These are phyloP conservation scores for Monosporascus cannonballus DNA, from an alignment of 2,329 filamentous ascomycete genomes.

Conservation along the genomic window DNA sequence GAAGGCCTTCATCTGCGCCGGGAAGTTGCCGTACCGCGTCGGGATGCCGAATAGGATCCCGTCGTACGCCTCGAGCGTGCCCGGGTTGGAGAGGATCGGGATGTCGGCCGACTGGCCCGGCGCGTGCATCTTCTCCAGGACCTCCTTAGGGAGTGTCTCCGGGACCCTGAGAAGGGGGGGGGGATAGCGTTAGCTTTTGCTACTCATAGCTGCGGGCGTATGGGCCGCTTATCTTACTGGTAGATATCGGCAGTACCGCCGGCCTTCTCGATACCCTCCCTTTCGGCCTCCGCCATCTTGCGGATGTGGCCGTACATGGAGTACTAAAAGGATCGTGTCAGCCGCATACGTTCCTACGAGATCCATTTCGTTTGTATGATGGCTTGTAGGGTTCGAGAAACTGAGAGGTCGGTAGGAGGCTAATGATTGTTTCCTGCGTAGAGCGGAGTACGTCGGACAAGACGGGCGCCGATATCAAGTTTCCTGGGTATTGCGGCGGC, in stretches of 20 bases:
- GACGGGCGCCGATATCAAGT: too few species aligned
- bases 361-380: conserved; percentile 9
- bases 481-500: too few species aligned
- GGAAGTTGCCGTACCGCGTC: conserved; percentile 95
- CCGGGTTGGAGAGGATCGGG: conserved; percentile 53
- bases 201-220: too few species aligned
- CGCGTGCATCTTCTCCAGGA: conserved; percentile 87
- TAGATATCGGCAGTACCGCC: conserved; percentile 77
- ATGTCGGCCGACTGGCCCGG: conserved; percentile 66
- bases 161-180: conserved; percentile 47
- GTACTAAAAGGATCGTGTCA: conserved; percentile 51
- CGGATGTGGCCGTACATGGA: conserved; percentile 91
- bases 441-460: too few species aligned
- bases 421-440: too few species aligned
- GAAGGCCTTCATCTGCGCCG: conserved; percentile 88
- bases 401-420: neutral
- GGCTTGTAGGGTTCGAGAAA: neutral
- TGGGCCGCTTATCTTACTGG: conserved; percentile 50
- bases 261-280: conserved; percentile 80
- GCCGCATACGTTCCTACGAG: conserved; percentile 1
- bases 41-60: conserved; percentile 91
- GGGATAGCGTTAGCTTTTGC: neutral
- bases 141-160: conserved; percentile 81
- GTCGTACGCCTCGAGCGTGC: conserved; percentile 68
- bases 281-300: conserved; percentile 80